Conservation (phyloP, 2,329 filamentous ascomycete species). For the Pseudocercospora ulei region DNA sequence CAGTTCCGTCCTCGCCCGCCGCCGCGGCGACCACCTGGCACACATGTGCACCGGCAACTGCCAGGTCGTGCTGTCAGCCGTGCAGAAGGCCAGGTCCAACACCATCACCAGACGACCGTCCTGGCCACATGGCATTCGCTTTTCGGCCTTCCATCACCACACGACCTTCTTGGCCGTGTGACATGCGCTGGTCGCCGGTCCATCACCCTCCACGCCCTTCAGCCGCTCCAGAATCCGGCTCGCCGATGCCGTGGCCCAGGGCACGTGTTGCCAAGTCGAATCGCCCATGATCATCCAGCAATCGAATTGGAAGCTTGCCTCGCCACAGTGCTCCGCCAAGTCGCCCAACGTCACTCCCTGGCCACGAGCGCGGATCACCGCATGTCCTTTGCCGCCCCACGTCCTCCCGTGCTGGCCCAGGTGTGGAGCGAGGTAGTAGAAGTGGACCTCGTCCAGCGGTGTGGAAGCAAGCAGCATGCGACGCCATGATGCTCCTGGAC, state of each 20-base stretch:
- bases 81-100: too few species aligned
- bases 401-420: background rate
- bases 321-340: background rate
- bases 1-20: conserved; percentile 6
- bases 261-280: background rate
- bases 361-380: too few species aligned
- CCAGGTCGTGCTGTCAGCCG: too few species aligned
- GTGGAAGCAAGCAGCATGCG: conserved; percentile 2
- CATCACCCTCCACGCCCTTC: too few species aligned
- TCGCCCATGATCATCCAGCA: conserved; percentile 1
- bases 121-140: too few species aligned
- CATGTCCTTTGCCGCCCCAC: background rate
- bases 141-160: too few species aligned
- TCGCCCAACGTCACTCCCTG: background rate
- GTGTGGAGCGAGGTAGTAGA: conserved; percentile 3
- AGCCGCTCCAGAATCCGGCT: background rate
- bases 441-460: background rate
- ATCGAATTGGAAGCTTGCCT: background rate
- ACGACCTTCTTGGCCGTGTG: too few species aligned
- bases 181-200: too few species aligned
- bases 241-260: background rate
- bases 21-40: too few species aligned
- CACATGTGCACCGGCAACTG: too few species aligned
- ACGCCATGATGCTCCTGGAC: background rate
- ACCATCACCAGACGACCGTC: too few species aligned